Evolutionary conservation across 73 alveolate species (phyloP), one percentile per base, ranked within the genome.

Genomic region (Paramecium primaurelia): DNA sequence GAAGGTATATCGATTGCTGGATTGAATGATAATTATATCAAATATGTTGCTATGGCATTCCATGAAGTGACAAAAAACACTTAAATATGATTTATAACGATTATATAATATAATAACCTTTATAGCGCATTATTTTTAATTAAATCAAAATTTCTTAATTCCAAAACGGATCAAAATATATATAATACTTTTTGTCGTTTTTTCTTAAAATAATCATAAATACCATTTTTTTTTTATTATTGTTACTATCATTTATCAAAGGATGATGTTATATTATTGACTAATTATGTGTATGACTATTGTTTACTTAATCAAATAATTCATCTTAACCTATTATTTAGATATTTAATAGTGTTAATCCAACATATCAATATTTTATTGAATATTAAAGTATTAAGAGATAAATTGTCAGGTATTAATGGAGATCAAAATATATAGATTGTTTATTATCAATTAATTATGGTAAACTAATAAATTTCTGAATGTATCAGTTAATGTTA

Each of bases 1-100:
- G 99, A 98, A 30, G 95, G 98, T 88, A 95, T 95, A 68, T 88
- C 97, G 20, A 59, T 97, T 64, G 87, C 97, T 54, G 99, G 99
- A 20, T 77, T 97, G 47, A 97, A 96, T 92, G 93, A 97, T 40
- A 44, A 80, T 68, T 96, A 97, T 88, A 71, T 97, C 37, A 98
- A 95, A 30, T 96, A 92, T 83, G 97, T 97, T 32, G 97, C 98
- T 18, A 93, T 95, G 16, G 96, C 98, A 1, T 89, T 89, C 85
- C 86, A 89, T 71, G 37, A 89, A 9, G 92, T 89, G 8, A 89
- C 92, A 34, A 89, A 71, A 32, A 28, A 44, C 60, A 49, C 60
- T 1, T 0, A 3, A 49, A 49, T 49, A 6, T n/a, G 60, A n/a
- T 14, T 49, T 7, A 38, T 40, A 1, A 40, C 8, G 6, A 7